These are phyloP conservation scores for Leccinum obscurum DNA, from an alignment of 768 basidiomycete genomes.

Conservation along the genomic window DNA sequence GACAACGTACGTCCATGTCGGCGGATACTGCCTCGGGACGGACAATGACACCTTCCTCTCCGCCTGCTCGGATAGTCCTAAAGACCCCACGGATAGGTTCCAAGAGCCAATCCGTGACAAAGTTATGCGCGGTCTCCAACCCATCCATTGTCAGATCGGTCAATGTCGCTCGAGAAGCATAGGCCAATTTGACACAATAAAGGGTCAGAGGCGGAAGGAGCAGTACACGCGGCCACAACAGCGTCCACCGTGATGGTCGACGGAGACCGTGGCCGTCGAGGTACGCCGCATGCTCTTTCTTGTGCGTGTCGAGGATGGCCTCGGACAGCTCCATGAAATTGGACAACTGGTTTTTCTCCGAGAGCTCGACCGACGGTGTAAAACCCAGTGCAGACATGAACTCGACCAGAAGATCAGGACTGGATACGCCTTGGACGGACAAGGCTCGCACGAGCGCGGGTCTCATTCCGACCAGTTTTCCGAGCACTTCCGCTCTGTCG, in stretches of 20 bases:
- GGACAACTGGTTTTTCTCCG: constrained; percentile 12
- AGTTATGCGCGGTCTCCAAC: constrained; percentile 65
- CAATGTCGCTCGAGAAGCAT: constrained; percentile 60
- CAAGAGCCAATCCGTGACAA: constrained; percentile 81
- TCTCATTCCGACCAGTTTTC: constrained; percentile 57
- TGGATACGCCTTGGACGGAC: constrained; percentile 5
- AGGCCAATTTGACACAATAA: constrained; percentile 50
- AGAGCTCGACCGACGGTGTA: constrained; percentile 16
- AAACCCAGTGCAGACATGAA: constrained; percentile 23
- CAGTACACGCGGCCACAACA: constrained; percentile 81
- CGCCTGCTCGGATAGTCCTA: constrained; percentile 79
- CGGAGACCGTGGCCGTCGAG: constrained; percentile 43
- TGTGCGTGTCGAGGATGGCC: constrained; percentile 28
- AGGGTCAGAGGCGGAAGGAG: constrained; percentile 69
- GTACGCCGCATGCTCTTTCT: constrained; percentile 30
- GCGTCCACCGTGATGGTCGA: constrained; percentile 67
- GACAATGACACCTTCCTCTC: constrained; percentile 74
- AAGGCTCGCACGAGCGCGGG: constrained; percentile 41
- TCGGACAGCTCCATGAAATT: constrained; percentile 20
- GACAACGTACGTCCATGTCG: constrained; percentile 69
- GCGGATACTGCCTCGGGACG: constrained; percentile 79
- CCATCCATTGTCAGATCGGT: constrained; percentile 57
- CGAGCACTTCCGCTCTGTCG: constrained; percentile 66
- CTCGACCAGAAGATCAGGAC: constrained; percentile 20
- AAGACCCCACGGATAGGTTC: constrained; percentile 83